Base-by-base conservation (phyloP, 1,284 basidiomycete species). In the Boletus albobrunnescens region DNA sequence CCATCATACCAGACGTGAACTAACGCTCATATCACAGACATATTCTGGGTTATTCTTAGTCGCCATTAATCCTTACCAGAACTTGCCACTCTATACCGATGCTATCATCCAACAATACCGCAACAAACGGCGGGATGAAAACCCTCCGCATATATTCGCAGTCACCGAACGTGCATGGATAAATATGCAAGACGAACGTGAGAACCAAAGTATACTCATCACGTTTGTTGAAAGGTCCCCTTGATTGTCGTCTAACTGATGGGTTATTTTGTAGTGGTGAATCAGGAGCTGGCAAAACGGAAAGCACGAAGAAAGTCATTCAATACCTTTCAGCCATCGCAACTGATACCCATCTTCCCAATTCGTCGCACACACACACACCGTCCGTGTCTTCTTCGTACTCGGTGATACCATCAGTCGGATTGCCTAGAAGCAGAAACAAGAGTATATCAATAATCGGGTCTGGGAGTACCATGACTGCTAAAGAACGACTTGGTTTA, bases 281-380 rank as follows among this genome's bases (percentile, higher is more conserved):
- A 75, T 99, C 96, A 3, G 96, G 96, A 35, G 96, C 96, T 2
- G 96, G 96, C 37, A 99, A 99, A 77, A 99, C 96, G 1, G 96
- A 99, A 67, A 99, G 95, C 71, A 99, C 96, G 13, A 99, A 99
- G 78, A 98, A 98, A 65, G 95, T 99, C 61, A 99, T 99, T 50
- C 96, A 99, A 67, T 99, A 99, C 69, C 84, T 99, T 27, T 95
- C 96, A 1, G 93, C 96, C 10, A 97, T 98, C 56, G 96, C 96
- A 4, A 85, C 90, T 14, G 90, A 93, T 63, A 75, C 79, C 4
- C 81, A 88, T 55, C 70, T 71, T 16, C 75, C 78, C n/a, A 70
- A 76, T 2, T 70, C 81, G 10, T 70, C 79, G n/a, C 83, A 87
- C 63, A 76, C 77, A 26, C 81, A 77, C 46, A 77, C 77, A 7